Percentiles rank a stretch among this genome's conserved stretches.
Evolutionary conservation across 495 filamentous ascomycete species (phyloP).

Genomic region (Cercophora scortea): DNA sequence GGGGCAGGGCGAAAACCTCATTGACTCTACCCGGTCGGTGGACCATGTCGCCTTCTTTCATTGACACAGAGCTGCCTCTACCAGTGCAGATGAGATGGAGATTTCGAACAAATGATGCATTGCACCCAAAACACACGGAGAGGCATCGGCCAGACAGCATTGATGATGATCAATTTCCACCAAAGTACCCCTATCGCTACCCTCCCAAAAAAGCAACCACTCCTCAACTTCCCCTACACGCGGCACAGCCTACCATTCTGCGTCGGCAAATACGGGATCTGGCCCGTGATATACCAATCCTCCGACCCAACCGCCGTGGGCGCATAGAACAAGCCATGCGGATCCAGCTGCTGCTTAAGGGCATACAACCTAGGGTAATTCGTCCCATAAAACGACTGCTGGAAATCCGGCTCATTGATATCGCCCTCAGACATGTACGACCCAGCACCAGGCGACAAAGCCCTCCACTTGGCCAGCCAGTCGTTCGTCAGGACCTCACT

Average conservation of each 20-base stretch:
- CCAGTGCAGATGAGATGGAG: no score
- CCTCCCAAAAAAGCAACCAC: no score
- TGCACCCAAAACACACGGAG: no score
- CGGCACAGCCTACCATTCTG: slow-evolving; percentile 32
- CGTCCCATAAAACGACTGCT: slow-evolving; percentile 49
- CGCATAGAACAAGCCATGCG: slow-evolving; percentile 47
- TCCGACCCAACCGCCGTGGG: slow-evolving; percentile 48
- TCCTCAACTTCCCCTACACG: neutral
- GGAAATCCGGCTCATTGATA: slow-evolving; percentile 50
- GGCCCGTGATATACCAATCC: slow-evolving; percentile 29
- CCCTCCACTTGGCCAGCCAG: slow-evolving; percentile 36
- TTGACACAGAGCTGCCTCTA: no score
- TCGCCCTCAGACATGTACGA: slow-evolving; percentile 45
- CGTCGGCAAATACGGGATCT: slow-evolving; percentile 14
- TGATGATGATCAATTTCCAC: no score
- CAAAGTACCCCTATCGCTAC: no score
- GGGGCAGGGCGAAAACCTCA: no score
- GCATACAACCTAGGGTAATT: slow-evolving; percentile 38
- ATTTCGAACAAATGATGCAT: no score
- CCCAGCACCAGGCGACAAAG: slow-evolving; percentile 32
- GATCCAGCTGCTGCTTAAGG: slow-evolving; percentile 50
- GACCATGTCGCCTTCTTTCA: no score
- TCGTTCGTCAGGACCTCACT: slow-evolving; percentile 42
- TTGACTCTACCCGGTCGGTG: no score
- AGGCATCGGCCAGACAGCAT: no score